phyloP scores from a whole-genome alignment of 345 rosid genomes.

The Acer campestre region DNA sequence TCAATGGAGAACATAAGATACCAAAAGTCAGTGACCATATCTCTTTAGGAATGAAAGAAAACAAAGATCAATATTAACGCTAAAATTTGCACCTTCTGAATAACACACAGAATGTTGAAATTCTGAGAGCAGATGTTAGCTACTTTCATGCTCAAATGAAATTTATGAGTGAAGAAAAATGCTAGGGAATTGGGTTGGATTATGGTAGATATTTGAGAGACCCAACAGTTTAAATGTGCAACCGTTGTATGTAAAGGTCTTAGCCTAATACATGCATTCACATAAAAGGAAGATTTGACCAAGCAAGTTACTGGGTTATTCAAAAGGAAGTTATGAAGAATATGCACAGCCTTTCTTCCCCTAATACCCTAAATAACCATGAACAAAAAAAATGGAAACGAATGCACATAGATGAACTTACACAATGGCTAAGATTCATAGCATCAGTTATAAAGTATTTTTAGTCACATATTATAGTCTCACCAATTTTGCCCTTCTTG shows the following conservation, averaged over 20 bases:
- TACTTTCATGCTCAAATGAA: background rate
- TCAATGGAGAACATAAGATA: background rate
- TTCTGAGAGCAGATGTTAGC: background rate
- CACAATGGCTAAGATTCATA: background rate
- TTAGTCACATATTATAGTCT: slow-evolving; percentile 27
- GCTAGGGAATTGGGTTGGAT: background rate
- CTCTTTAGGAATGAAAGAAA: background rate
- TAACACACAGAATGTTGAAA: too few relatives aligned
- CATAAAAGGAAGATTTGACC: background rate
- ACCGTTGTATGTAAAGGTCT: background rate
- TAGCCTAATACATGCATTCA: background rate
- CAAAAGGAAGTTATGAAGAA: background rate
- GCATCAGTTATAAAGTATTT: background rate
- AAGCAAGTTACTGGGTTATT: background rate
- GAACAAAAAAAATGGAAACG: background rate
- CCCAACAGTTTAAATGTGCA: background rate
- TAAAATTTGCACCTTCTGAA: background rate
- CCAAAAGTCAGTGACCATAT: background rate
- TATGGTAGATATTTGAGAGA: background rate
- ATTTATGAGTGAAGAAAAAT: background rate
- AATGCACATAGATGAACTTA: background rate
- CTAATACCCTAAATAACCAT: background rate
- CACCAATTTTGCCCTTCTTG: slow-evolving; percentile 65
- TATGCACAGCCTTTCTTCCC: background rate
- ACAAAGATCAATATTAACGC: background rate